These are phyloP conservation scores for Hanseniaspora nectarophila DNA, from an alignment of 805 yeast species.

Conservation along the genomic window DNA sequence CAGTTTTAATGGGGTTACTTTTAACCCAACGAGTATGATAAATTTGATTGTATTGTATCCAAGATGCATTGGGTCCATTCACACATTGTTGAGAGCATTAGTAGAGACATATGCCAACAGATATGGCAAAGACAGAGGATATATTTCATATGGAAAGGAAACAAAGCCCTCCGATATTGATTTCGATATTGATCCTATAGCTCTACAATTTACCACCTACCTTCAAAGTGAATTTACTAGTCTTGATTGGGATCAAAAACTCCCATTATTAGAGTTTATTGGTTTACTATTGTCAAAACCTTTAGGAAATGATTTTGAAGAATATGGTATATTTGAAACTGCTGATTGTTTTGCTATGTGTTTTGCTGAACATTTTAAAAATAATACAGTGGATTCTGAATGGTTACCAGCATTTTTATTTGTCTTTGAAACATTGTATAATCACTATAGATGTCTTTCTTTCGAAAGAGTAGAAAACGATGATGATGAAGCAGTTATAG, in stretches of 20 bases:
- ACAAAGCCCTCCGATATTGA: background rate
- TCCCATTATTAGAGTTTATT: background rate
- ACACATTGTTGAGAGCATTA: background rate
- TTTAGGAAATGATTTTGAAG: background rate
- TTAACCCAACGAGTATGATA: background rate
- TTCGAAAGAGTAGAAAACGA: slow-evolving; percentile 24
- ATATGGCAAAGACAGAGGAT: background rate
- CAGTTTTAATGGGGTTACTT: background rate
- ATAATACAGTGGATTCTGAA: slow-evolving; percentile 32
- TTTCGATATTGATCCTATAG: background rate
- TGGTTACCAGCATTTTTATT: slow-evolving; percentile 53
- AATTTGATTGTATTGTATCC: background rate
- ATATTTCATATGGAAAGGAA: background rate
- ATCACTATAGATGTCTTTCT: slow-evolving; percentile 33
- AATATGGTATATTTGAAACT: background rate
- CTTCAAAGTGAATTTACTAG: background rate
- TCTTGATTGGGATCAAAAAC: background rate
- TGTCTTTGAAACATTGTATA: slow-evolving; percentile 44
- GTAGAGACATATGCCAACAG: background rate
- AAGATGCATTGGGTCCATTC: background rate
- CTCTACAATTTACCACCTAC: background rate
- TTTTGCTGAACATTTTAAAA: slow-evolving; percentile 29
- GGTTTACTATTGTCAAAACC: background rate
- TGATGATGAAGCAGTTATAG: background rate
- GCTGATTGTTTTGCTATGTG: slow-evolving; percentile 13